Conservation (phyloP, 108 stramenopile species). For the Asterionellopsis glacialis region DNA sequence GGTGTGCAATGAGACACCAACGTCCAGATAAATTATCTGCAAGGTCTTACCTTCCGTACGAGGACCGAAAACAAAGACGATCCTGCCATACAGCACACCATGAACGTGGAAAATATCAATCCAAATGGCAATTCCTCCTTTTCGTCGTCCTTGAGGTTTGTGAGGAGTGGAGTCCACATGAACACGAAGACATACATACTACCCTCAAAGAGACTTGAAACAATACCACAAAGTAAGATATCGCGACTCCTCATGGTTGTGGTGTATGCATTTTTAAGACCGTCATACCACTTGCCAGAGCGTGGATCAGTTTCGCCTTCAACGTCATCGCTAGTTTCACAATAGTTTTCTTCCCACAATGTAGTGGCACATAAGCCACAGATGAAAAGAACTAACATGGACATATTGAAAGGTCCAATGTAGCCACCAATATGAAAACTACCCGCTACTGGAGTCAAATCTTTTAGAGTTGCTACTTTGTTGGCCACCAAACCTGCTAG, state of each 20-base stretch:
- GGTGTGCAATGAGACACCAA: no score
- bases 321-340: conserved; percentile 33
- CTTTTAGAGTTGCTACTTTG: conserved; percentile 31
- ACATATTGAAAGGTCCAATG: conserved; percentile 92
- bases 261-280: conserved; percentile 49
- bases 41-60: conserved; percentile 29
- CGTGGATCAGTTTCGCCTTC: conserved; percentile 6
- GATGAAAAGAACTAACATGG: conserved; percentile 65
- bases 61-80: conserved; percentile 80
- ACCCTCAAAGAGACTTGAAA: conserved; percentile 92
- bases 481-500: conserved; percentile 91
- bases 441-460: conserved; percentile 36
- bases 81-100: conserved; percentile 94
- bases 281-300: conserved; percentile 32
- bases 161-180: conserved; percentile 94
- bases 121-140: conserved; percentile 82
- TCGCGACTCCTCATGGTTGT: conserved; percentile 58
- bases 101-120: conserved; percentile 91
- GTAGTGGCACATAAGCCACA: conserved; percentile 64
- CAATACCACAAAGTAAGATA: conserved; percentile 77
- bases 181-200: conserved; percentile 93
- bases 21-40: no score
- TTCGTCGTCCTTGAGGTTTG: conserved; percentile 33
- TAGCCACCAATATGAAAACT: conserved; percentile 73
- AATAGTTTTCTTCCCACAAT: conserved; percentile 97